Base-by-base conservation (phyloP, 495 filamentous ascomycete genomes). In the Neurospora cerealis region DNA sequence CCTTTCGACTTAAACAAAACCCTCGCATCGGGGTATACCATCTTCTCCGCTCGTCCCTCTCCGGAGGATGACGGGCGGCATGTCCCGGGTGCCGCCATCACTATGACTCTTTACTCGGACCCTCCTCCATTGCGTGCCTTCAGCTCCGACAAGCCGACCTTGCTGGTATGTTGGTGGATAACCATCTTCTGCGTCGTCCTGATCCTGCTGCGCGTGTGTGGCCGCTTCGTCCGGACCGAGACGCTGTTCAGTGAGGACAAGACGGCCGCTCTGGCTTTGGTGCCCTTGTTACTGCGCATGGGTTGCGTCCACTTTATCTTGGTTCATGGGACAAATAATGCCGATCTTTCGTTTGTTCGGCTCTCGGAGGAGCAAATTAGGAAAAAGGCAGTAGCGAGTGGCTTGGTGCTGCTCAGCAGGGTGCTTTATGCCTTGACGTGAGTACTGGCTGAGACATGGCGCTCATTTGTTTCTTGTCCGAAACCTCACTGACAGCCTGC, bases 81-180 rank as follows among this genome's bases (percentile, higher is more conserved):
- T 75, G 70, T 75, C 69, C 72, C 70, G 17, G 9, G 46, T 73
- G 72, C 66, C 74, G 74, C 69, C 71, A 79, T 76, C 79, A 83
- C 75, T 73, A 87, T 87, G 85, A 73, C 85, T 71, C 80, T 89
- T 71, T 90, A 90, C 78, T 86, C 87, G 28, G 80, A 83, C 13
- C 88, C 91, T 10, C 92, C 92, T 69, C 84, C 86, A 71, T 83
- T 86, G 70, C 87, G 86, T 74, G 82, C 86, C 10, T 81, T 83
- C 78, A 75, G 83, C 78, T 78, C 90, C 38, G 87, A 93, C 82
- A 91, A 93, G 74, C 90, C 93, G 32, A 94, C 93, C 0, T 86
- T 99, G 48, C 85, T 98, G 71, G 93, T 96, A 77, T 95, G 92
- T 79, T 98, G 94, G 93, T 97, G 96, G 96, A 93, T 93, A 73